Evolutionary conservation across 208 protist species (phyloP), one percentile per base, ranked within the genome.

Genomic region (Trichomonas tenax): DNA sequence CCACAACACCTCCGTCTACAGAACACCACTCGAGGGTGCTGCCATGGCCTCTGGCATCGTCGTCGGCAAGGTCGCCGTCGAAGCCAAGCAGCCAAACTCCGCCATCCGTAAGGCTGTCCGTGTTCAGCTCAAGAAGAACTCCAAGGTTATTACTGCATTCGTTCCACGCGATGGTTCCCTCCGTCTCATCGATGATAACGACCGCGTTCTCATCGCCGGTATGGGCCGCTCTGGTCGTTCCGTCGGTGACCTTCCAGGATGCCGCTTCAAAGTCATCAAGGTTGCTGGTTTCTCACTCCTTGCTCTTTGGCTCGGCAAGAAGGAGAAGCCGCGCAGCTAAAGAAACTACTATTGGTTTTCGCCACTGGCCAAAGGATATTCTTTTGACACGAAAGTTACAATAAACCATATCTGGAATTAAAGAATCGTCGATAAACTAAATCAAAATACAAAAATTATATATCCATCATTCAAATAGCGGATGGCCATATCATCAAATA

Each of bases 111-210:
- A 99, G 98, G 99, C 99, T 98, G 99, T 99, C 86, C 98, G 99
- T 98, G 99, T 99, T 96, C 99, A 99, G 98, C 98, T 99, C 82
- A 99, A 99, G 98, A 99, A 99, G 98, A 99, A 99, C 98, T 98
- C 99, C 97, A 99, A 99, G 98, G 99, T 99, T 97, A 99, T 99
- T 97, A 98, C 99, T 96, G 99, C 99, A 96, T 99, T 99, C 98
- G 99, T 99, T 82, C 99, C 99, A 96, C 98, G 98, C 93, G 99
- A 99, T 98, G 99, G 99, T 99, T 99, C 98, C 97, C 98, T 99
- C 21, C 99, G 99, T 98, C 99, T 99, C 97, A 98, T 99, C 96
- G 99, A 99, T 97, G 99, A 99, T 97, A 99, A 99, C 97, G 98
- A 98, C 51, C 95, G 96, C 96, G 51, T 58, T 26, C 36, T 93